phyloP scores from a whole-genome alignment of 2,329 filamentous ascomycete genomes.

The Cladosporium halotolerans region DNA sequence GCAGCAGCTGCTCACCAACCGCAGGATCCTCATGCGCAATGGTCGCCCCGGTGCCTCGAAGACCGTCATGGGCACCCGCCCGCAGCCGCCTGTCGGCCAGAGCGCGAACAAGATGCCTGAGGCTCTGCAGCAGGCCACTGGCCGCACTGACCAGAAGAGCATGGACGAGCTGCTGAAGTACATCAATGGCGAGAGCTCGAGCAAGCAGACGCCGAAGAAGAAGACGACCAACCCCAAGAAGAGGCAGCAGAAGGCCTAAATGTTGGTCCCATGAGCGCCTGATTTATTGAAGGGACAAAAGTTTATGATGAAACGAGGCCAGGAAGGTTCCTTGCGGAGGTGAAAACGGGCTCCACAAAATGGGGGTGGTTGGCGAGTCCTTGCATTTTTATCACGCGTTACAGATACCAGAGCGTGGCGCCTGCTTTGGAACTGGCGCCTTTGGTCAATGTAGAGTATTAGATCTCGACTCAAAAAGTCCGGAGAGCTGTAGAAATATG shows the following conservation, averaged over 20 bases:
- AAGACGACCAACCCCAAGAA: slow-evolving; percentile 6
- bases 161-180: slow-evolving; percentile 92
- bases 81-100: slow-evolving; percentile 51
- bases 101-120: slow-evolving; percentile 4
- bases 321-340: neutral
- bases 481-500: neutral
- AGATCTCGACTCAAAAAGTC: neutral
- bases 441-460: neutral
- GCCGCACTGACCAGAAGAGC: slow-evolving; percentile 53
- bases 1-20: slow-evolving; percentile 52
- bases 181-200: slow-evolving; percentile 66
- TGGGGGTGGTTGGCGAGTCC: neutral
- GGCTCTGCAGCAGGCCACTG: slow-evolving; percentile 7
- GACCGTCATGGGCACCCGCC: slow-evolving; percentile 49
- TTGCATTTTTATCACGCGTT: neutral
- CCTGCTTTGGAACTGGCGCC: neutral
- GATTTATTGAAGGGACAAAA: neutral
- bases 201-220: slow-evolving; percentile 30
- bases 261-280: neutral
- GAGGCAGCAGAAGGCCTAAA: slow-evolving; percentile 11
- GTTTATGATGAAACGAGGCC: neutral
- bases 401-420: neutral
- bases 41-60: slow-evolving; percentile 39
- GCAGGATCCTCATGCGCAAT: slow-evolving; percentile 20
- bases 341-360: neutral